Evolutionary conservation across 257 asterid genomes (phyloP).

Genomic region (Solanum raphanifolium): DNA sequence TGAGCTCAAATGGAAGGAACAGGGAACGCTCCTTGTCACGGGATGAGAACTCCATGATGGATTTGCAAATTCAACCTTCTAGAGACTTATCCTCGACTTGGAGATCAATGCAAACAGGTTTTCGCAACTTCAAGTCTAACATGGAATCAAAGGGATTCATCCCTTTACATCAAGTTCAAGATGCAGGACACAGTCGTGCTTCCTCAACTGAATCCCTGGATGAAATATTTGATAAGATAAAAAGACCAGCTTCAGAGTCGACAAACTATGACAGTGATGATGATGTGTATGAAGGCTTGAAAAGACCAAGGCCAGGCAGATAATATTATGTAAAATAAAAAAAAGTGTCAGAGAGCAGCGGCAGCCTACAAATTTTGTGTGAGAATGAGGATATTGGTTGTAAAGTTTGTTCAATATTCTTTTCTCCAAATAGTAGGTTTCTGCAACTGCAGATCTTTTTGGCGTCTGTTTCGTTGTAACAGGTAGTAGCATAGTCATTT

Average conservation of each 20-base stretch:
- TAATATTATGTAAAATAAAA: conserved; percentile 1
- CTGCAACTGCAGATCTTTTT: not conserved
- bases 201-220: conserved; percentile 54
- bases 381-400: not conserved
- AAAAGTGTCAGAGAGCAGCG: not conserved
- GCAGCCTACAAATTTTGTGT: not conserved
- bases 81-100: conserved; percentile 39
- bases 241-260: conserved; percentile 21
- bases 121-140: conserved; percentile 41
- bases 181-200: conserved; percentile 8
- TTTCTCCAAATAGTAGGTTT: not conserved
- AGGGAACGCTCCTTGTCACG: not conserved
- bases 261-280: conserved; percentile 12
- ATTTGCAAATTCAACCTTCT: conserved; percentile 16
- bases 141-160: conserved; percentile 44
- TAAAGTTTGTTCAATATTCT: not conserved
- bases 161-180: conserved; percentile 34
- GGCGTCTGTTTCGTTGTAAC: not conserved
- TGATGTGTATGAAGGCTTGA: conserved; percentile 12
- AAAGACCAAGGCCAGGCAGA: conserved; percentile 11
- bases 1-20: conserved; percentile 12
- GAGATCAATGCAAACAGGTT: conserved; percentile 51
- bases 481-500: not conserved
- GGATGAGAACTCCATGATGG: conserved; percentile 5
- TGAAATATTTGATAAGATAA: conserved; percentile 50